Evolutionary conservation across 352 stramenopile species (phyloP).

Genomic region (Phytophthora pisi): DNA sequence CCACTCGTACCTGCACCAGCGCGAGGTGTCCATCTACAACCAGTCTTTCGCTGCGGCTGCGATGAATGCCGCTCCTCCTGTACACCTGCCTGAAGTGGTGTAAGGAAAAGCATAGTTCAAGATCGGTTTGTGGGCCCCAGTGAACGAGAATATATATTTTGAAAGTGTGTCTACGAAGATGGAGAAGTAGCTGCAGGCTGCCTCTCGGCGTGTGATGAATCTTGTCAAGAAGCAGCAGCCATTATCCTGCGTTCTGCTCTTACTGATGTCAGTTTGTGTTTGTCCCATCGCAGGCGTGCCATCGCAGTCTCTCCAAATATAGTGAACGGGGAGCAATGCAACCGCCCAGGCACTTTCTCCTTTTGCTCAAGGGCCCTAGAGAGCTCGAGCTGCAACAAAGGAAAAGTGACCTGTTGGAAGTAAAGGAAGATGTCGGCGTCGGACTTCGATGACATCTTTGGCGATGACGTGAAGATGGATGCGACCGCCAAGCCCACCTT

Average conservation of each 20-base stretch:
- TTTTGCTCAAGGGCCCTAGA: not conserved
- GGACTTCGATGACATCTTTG: conserved; percentile 88
- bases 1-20: conserved; percentile 79
- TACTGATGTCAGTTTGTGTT: not conserved
- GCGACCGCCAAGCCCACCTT: conserved; percentile 49
- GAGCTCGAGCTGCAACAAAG: not conserved
- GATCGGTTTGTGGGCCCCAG: conserved; percentile 19
- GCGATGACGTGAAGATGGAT: conserved; percentile 75
- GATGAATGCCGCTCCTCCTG: conserved; percentile 83
- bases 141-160: conserved; percentile 39
- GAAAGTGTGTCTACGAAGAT: conserved; percentile 16
- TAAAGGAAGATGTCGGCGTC: conserved; percentile 32
- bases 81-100: conserved; percentile 70
- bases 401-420: not conserved
- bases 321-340: not conserved
- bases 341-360: not conserved
- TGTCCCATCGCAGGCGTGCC: not conserved
- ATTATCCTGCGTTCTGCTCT: not conserved
- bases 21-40: conserved; percentile 83
- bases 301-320: not conserved
- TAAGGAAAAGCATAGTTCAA: conserved; percentile 33
- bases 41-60: conserved; percentile 77
- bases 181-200: not conserved
- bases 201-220: not conserved
- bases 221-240: not conserved